Conservation (phyloP, 495 filamentous ascomycete species). For the Tuber magnatum region DNA sequence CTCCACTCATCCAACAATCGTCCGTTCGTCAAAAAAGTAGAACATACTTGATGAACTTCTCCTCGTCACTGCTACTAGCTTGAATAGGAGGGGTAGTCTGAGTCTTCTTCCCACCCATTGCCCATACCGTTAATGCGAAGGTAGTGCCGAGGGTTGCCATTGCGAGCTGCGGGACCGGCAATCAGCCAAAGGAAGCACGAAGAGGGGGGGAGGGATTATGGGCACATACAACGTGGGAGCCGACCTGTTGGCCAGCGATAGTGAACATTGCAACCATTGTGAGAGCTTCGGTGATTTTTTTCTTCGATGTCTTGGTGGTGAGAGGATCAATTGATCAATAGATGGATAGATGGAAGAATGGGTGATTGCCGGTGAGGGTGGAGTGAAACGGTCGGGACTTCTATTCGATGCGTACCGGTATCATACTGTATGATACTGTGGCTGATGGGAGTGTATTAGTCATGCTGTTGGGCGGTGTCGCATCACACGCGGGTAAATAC, state of each 20-base stretch:
- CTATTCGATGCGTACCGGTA: not conserved
- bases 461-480: not conserved
- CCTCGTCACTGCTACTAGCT: conserved; percentile 83
- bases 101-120: conserved; percentile 58
- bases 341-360: conserved; percentile 19
- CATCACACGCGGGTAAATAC: not conserved
- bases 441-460: conserved; percentile 7
- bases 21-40: not conserved
- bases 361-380: conserved; percentile 22
- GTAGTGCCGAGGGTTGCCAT: conserved; percentile 69
- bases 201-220: conserved; percentile 11
- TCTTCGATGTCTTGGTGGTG: conserved; percentile 40
- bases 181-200: not conserved
- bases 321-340: conserved; percentile 37
- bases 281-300: conserved; percentile 41
- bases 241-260: conserved; percentile 81
- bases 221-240: conserved; percentile 80
- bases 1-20: not conserved
- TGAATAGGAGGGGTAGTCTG: conserved; percentile 72
- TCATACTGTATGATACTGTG: conserved; percentile 1
- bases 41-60: conserved; percentile 91
- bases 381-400: conserved; percentile 3
- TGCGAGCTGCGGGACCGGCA: conserved; percentile 58
- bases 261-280: conserved; percentile 85
- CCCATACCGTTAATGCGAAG: conserved; percentile 52